phyloP scores from a whole-genome alignment of 352 stramenopile genomes.

The Phytophthora cryptogea region DNA sequence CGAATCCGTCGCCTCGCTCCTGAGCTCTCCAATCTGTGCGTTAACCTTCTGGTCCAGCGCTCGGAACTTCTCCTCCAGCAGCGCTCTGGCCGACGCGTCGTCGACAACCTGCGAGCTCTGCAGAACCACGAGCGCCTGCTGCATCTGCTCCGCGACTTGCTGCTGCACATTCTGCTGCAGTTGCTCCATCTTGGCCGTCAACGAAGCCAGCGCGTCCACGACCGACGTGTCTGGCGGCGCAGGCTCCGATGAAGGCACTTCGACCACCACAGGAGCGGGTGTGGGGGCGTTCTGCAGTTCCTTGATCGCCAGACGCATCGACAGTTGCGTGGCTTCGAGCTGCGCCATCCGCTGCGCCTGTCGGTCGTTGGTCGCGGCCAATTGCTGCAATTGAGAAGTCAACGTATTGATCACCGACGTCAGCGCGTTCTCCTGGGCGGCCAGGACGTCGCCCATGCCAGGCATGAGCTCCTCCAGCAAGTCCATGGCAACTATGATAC shows the following conservation, averaged over 20 bases:
- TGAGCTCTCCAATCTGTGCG: conserved; percentile 20
- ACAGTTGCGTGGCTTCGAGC: conserved; percentile 42
- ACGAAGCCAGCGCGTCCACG: conserved; percentile 14
- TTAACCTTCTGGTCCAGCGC: conserved; percentile 41
- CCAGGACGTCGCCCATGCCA: conserved; percentile 64
- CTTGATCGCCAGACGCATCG: conserved; percentile 30
- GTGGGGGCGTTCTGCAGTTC: conserved; percentile 25
- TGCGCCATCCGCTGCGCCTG: conserved; percentile 37
- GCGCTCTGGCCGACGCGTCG: conserved; percentile 25
- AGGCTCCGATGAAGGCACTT: conserved; percentile 20
- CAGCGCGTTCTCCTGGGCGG: conserved; percentile 61
- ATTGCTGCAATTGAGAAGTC: conserved; percentile 54
- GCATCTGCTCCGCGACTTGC: conserved; percentile 29
- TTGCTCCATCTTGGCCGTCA: conserved; percentile 28
- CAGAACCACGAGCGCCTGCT: conserved; percentile 11
- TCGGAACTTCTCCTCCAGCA: conserved; percentile 30
- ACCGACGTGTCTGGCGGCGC: conserved; percentile 14
- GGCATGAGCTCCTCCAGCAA: conserved; percentile 67
- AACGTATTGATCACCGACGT: conserved; percentile 56
- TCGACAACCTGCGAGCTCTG: conserved; percentile 14
- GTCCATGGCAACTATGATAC: conserved; percentile 39
- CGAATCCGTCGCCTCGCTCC: conserved; percentile 23
- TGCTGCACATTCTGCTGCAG: conserved; percentile 30
- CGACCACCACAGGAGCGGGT: conserved; percentile 27
- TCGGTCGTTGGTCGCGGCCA: conserved; percentile 42